Conservation (phyloP, 768 basidiomycete genomes). For the Phaeotremella skinneri region DNA sequence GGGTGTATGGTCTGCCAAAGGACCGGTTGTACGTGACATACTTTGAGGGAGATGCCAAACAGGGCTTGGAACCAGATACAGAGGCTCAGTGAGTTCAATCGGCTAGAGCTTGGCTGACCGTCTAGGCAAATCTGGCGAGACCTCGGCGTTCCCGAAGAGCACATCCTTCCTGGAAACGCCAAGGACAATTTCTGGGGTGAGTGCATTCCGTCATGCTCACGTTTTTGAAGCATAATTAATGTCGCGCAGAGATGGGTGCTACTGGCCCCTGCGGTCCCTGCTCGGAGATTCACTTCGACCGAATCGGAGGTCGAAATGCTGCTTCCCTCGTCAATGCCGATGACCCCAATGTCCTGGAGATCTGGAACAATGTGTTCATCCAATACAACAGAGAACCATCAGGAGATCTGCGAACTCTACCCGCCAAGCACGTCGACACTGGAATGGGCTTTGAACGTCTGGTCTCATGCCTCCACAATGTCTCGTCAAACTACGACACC, state of each 20-base stretch:
- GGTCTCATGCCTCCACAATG: constrained; percentile 88
- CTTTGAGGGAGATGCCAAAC: constrained; percentile 89
- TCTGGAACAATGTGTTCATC: constrained; percentile 99
- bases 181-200: constrained; percentile 99
- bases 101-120: background rate
- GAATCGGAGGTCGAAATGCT: constrained; percentile 95
- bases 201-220: constrained; percentile 28
- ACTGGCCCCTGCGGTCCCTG: constrained; percentile 98
- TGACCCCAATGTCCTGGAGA: constrained; percentile 86
- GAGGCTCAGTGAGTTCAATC: constrained; percentile 64
- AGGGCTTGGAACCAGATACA: constrained; percentile 77
- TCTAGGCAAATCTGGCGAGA: constrained; percentile 69
- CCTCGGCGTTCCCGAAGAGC: constrained; percentile 83
- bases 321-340: constrained; percentile 90
- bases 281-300: constrained; percentile 95
- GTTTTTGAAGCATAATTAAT: constrained; percentile 4
- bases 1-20: constrained; percentile 79
- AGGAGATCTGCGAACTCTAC: constrained; percentile 72
- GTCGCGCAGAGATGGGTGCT: constrained; percentile 83
- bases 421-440: constrained; percentile 94
- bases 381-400: constrained; percentile 96
- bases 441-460: constrained; percentile 99
- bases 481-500: constrained; percentile 94
- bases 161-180: constrained; percentile 87
- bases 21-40: constrained; percentile 96